A percentile compares a stretch with the other conserved stretches of the same genome.
These are phyloP conservation scores for Prunus kanzakura DNA, from an alignment of 306 rosid species.

Conservation along the genomic window DNA sequence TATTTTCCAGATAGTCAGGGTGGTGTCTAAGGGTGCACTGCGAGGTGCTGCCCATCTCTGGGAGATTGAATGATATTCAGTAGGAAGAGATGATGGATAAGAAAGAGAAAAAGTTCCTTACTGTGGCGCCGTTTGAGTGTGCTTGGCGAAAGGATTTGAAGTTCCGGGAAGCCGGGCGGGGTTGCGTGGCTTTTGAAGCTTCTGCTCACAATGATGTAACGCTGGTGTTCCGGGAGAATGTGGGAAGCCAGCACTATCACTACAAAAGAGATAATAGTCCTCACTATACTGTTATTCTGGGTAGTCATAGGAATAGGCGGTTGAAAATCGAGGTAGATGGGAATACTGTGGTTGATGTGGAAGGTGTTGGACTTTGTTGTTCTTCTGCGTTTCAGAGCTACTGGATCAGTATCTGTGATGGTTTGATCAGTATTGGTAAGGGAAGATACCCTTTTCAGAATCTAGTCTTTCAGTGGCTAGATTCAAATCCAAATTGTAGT, in stretches of 20 bases:
- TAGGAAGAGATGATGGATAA: conserved; percentile 44
- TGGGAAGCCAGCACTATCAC: conserved; percentile 90
- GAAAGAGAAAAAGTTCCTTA: conserved; percentile 54
- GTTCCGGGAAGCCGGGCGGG: conserved; percentile 86
- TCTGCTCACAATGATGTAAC: conserved; percentile 91
- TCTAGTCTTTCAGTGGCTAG: conserved; percentile 87
- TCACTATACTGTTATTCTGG: conserved; percentile 86
- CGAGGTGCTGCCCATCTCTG: neutral
- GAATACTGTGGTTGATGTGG: conserved; percentile 73
- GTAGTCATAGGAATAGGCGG: conserved; percentile 85
- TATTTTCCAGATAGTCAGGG: conserved; percentile 17
- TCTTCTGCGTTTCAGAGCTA: conserved; percentile 86
- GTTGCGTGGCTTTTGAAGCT: conserved; percentile 92
- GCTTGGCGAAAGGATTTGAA: conserved; percentile 83
- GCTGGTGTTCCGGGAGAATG: conserved; percentile 79
- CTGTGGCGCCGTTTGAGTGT: conserved; percentile 93
- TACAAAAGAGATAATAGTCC: conserved; percentile 85
- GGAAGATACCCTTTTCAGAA: conserved; percentile 88
- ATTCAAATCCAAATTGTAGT: conserved; percentile 65
- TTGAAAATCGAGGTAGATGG: conserved; percentile 80
- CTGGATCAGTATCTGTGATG: conserved; percentile 89
- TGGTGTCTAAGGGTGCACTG: conserved; percentile 3
- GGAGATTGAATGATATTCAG: neutral
- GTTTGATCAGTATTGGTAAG: conserved; percentile 80
- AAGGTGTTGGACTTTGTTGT: conserved; percentile 72